Evolutionary conservation across 371 early-diverging fungal species (phyloP).

Genomic region (Mortierella sp.): DNA sequence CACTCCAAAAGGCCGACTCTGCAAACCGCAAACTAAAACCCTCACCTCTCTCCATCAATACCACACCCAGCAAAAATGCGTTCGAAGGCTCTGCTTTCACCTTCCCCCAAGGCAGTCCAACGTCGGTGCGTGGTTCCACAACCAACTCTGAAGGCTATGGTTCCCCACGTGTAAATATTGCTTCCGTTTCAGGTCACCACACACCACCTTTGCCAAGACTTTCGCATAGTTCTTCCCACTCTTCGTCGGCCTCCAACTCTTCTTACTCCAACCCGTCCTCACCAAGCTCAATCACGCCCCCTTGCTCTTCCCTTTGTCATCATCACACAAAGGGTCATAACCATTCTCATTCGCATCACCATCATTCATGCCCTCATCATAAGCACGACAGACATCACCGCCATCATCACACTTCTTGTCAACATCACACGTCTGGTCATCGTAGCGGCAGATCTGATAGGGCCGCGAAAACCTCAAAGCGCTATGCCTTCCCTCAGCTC

Average conservation of each 20-base stretch:
- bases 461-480: constrained; percentile 9
- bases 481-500: constrained; percentile 5
- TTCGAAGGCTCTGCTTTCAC: constrained; percentile 2
- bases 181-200: constrained; percentile 9
- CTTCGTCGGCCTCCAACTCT: constrained; percentile 36
- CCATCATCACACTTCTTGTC: constrained; percentile 36
- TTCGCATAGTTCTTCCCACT: constrained; percentile 17
- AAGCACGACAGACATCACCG: constrained; percentile 23
- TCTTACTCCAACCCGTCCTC: constrained; percentile 50
- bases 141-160: constrained; percentile 19
- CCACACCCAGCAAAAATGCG: neutral
- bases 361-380: constrained; percentile 6
- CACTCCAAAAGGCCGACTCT: constrained; percentile 16
- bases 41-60: constrained; percentile 49
- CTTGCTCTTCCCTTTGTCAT: constrained; percentile 32
- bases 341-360: constrained; percentile 16
- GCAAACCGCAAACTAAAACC: constrained; percentile 28
- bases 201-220: constrained; percentile 32
- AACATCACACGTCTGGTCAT: constrained; percentile 13
- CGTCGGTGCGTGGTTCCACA: constrained; percentile 13
- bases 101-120: constrained; percentile 11
- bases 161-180: constrained; percentile 31
- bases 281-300: constrained; percentile 30
- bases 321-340: constrained; percentile 23
- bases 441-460: constrained; percentile 26